Base-by-base conservation (phyloP, 2,329 filamentous ascomycete genomes). In the Penicillium sumatraense region DNA sequence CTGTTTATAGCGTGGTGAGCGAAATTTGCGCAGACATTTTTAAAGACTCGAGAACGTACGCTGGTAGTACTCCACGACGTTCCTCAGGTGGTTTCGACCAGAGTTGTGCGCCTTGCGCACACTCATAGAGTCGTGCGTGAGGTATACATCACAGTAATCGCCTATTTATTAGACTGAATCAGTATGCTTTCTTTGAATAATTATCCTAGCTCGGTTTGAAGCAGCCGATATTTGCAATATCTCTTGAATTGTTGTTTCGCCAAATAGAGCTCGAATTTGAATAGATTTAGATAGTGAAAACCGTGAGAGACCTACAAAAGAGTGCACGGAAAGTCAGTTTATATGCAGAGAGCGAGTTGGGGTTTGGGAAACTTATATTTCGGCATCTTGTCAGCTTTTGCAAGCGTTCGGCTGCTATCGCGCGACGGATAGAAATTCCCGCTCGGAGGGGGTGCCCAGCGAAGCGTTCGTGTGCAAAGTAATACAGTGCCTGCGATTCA, bases 111-210 rank as follows among this genome's bases (percentile, higher is more conserved):
- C 95, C 81, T 98, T 98, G 69, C 95, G 93, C 78, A 99, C 95
- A 79, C 92, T 96, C 93, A 98, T 98, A 42, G 92, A 96, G 83
- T 99, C 95, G 84, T 99, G 95, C 65, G 95, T 99, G 68, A 99
- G 89, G 84, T 99, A 99, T 77, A 99, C 95, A 89, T 99, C 95
- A 85, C 95, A 99, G 79, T 99, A 99, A 77, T 99, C 95, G 83
- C 93, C 78, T 83, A 35, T 46, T 13, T 1, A 40, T 44, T 33
- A 49, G 42, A 52, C 4, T 13, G 5, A 33, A 46, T 66, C 36
- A 66, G 62, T 13, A 27, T 18, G 35, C 20, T 45, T 31, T 7
- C 31, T 42, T 21, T 45, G 2, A 36, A 35, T 4, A 27, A 9
- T 23, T n/a, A 26, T n/a, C 14, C 11, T n/a, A 27, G n/a, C 14